phyloP scores from a whole-genome alignment of 768 basidiomycete species.

The Suillus fuscotomentosus region DNA sequence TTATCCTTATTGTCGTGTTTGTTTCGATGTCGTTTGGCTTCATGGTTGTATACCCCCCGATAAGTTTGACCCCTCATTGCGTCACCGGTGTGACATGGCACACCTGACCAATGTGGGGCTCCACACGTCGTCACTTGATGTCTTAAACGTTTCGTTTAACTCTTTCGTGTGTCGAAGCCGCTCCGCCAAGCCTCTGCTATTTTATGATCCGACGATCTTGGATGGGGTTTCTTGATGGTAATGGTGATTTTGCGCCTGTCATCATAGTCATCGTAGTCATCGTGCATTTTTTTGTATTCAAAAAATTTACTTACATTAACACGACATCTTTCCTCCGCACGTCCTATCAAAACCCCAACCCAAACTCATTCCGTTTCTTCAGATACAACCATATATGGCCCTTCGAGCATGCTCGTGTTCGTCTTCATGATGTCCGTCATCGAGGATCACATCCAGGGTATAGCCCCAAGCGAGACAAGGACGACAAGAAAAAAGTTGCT shows the following conservation, averaged over 20 bases:
- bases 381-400: constrained; percentile 98
- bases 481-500: constrained; percentile 16
- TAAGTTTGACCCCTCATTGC: not conserved
- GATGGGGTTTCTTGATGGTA: not conserved
- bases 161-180: not conserved
- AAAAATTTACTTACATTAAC: not conserved
- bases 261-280: not conserved
- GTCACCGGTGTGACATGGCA: constrained; percentile 1
- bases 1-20: not conserved
- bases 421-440: constrained; percentile 46
- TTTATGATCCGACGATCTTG: not conserved
- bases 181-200: not conserved
- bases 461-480: constrained; percentile 11
- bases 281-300: not conserved
- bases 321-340: not conserved
- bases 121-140: not conserved
- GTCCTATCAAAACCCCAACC: not conserved
- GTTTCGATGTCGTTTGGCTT: not conserved
- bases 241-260: not conserved
- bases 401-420: constrained; percentile 91
- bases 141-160: not conserved
- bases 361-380: not conserved
- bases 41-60: not conserved
- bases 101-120: not conserved
- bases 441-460: constrained; percentile 25